Conservation (phyloP, 257 asterid species). For the Ilex aquifolium region DNA sequence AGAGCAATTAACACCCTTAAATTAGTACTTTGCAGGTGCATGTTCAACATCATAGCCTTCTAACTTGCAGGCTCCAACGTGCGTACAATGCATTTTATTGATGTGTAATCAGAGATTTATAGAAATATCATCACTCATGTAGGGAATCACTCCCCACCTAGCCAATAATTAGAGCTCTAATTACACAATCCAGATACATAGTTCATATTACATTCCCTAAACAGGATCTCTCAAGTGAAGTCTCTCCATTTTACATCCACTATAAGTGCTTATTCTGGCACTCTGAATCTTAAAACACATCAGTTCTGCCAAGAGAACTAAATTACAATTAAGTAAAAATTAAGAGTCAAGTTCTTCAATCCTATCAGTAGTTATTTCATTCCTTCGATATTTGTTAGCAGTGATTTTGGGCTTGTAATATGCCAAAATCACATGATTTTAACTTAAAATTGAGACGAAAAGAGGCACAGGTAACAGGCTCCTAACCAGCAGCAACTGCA, state of each 20-base stretch:
- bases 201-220: not conserved
- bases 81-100: too few relatives aligned
- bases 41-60: too few relatives aligned
- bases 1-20: too few relatives aligned
- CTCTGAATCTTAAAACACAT: conserved; percentile 51
- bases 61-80: too few relatives aligned
- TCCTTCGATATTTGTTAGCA: conserved; percentile 53
- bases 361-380: not conserved
- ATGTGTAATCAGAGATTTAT: too few relatives aligned
- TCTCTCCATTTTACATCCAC: conserved; percentile 12
- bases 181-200: not conserved
- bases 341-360: conserved; percentile 11
- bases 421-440: conserved; percentile 53
- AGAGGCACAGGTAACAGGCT: too few relatives aligned
- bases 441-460: not conserved
- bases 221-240: not conserved
- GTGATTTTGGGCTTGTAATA: conserved; percentile 59
- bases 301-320: conserved; percentile 43
- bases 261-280: conserved; percentile 32
- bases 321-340: conserved; percentile 17
- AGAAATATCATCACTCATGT: too few relatives aligned
- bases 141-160: too few relatives aligned
- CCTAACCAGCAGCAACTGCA: conserved; percentile 76
- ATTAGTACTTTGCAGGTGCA: too few relatives aligned
- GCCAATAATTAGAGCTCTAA: not conserved